Percentiles rank a stretch among this genome's conserved stretches.
Conservation (phyloP, 352 stramenopile genomes). For the Pythium aphanidermatum region DNA sequence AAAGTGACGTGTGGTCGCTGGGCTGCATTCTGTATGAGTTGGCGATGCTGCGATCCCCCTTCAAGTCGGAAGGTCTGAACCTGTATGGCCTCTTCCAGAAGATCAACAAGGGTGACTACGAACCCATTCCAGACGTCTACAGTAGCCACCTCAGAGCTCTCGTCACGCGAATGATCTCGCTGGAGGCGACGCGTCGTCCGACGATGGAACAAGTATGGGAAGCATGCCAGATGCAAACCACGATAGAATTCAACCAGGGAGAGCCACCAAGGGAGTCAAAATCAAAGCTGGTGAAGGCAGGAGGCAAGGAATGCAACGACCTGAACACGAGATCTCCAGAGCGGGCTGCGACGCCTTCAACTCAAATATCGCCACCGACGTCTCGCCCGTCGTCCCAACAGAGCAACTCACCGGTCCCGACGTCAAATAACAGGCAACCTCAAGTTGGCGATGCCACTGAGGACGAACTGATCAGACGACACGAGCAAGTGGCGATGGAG, state of each 20-base stretch:
- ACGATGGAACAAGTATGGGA: conserved; percentile 65
- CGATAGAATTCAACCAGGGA: conserved; percentile 5
- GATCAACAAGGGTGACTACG: conserved; percentile 84
- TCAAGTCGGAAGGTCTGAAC: conserved; percentile 91
- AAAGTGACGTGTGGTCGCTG: conserved; percentile 94
- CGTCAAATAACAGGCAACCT: background rate
- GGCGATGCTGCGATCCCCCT: conserved; percentile 90
- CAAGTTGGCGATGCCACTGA: conserved; percentile 1
- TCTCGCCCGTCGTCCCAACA: conserved; percentile 14
- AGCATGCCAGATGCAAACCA: conserved; percentile 28
- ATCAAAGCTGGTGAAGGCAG: background rate
- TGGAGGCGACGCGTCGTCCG: conserved; percentile 48
- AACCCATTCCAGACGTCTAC: conserved; percentile 52
- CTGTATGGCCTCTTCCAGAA: conserved; percentile 91
- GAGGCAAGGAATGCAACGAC: no score
- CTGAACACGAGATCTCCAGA: no score
- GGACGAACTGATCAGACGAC: conserved; percentile 24
- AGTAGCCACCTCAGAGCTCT: conserved; percentile 49
- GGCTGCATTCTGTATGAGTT: conserved; percentile 96
- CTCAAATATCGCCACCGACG: conserved; percentile 26
- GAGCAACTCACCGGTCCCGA: conserved; percentile 6
- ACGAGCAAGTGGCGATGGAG: conserved; percentile 49
- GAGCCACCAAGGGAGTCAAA: background rate
- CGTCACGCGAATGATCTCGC: conserved; percentile 68
- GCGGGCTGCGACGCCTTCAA: no score